Conservation (phyloP, 169 alveolate species). For the Eimeria acervulina region DNA sequence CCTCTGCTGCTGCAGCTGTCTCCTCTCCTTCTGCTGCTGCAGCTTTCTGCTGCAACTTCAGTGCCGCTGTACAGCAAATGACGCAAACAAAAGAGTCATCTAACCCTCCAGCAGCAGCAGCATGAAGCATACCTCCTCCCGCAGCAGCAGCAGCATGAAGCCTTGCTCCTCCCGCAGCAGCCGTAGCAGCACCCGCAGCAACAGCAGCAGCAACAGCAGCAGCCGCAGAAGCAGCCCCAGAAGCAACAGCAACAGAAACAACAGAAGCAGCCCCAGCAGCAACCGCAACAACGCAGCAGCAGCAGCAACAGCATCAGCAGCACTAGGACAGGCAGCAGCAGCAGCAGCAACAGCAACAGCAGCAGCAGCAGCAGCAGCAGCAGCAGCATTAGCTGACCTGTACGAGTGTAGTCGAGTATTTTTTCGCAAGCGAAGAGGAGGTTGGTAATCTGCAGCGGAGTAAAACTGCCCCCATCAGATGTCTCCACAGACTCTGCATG, state of each 20-base stretch:
- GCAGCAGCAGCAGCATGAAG: constrained; percentile 63
- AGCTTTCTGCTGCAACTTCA: not conserved
- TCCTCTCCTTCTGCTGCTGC: not conserved
- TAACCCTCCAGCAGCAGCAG: not conserved
- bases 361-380: constrained; percentile 64
- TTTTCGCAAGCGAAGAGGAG: constrained; percentile 9
- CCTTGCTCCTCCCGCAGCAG: too few species aligned
- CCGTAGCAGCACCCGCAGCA: too few species aligned
- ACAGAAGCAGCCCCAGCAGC: too few species aligned
- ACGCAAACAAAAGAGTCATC: not conserved
- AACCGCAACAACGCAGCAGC: constrained; percentile 2
- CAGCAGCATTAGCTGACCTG: constrained; percentile 48
- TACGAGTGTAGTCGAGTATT: not conserved
- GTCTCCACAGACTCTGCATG: not conserved
- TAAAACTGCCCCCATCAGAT: not conserved
- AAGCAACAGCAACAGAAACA: too few species aligned
- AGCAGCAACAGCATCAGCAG: constrained; percentile 49
- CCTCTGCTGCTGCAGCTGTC: constrained; percentile 17
- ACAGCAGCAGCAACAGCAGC: too few species aligned
- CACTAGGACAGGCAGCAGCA: constrained; percentile 14
- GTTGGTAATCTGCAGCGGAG: not conserved
- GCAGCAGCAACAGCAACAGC: constrained; percentile 37
- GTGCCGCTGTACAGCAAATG: not conserved
- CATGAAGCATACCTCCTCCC: not conserved
- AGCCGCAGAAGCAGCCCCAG: too few species aligned